phyloP scores from a whole-genome alignment of 441 rosid species.

The Syzygium malaccense region DNA sequence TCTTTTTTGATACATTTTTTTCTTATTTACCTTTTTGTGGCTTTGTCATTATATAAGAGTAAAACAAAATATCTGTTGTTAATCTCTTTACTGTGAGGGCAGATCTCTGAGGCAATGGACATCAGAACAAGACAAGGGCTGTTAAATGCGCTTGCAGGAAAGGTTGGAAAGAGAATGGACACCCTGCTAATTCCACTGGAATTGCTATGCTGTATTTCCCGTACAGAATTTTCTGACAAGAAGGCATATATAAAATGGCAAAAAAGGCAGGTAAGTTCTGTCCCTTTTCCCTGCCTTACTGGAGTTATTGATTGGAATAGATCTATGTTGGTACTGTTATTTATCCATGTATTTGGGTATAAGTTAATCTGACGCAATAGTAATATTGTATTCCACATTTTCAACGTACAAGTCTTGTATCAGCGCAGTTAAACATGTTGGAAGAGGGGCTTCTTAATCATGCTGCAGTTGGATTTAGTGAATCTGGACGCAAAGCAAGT shows the following conservation, averaged over 20 bases:
- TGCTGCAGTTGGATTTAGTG: slow-evolving; percentile 91
- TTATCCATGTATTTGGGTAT: background rate
- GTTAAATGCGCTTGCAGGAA: slow-evolving; percentile 85
- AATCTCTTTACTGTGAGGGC: slow-evolving; percentile 11
- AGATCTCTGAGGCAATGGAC: slow-evolving; percentile 98
- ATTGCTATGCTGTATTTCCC: slow-evolving; percentile 80
- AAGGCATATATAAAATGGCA: slow-evolving; percentile 97
- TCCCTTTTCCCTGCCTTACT: background rate
- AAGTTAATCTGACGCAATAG: slow-evolving; percentile 7
- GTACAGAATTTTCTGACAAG: slow-evolving; percentile 95
- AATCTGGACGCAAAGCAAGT: slow-evolving; percentile 73
- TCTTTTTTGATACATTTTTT: background rate
- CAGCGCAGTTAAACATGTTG: slow-evolving; percentile 73
- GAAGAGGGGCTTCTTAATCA: slow-evolving; percentile 97
- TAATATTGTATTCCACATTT: background rate
- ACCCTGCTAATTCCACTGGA: slow-evolving; percentile 85
- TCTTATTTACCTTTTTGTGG: background rate
- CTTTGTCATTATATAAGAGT: background rate
- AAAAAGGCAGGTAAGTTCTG: slow-evolving; percentile 89
- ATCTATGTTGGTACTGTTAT: background rate
- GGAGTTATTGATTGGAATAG: background rate
- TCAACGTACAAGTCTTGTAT: slow-evolving; percentile 17
- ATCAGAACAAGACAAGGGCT: slow-evolving; percentile 91
- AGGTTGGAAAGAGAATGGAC: slow-evolving; percentile 95
- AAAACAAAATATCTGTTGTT: background rate